These are phyloP conservation scores for Claviceps spartinae DNA, from an alignment of 2,329 filamentous ascomycete species.

Conservation along the genomic window DNA sequence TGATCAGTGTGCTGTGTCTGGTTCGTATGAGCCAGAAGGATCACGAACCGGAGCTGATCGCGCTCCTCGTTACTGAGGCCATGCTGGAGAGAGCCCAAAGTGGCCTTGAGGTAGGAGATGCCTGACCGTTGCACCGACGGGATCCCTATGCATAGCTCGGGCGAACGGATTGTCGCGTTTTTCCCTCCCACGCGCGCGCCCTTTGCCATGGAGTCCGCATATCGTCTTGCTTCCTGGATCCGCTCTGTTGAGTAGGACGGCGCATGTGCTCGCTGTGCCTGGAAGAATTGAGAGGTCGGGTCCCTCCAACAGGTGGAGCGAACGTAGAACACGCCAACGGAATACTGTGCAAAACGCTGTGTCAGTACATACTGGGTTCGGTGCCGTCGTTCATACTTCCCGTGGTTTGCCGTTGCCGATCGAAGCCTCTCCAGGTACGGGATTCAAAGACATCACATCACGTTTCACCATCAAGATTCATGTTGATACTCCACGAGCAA, in stretches of 20 bases:
- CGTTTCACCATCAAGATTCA: too few relatives aligned
- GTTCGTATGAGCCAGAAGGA: constrained; percentile 5
- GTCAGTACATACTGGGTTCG: too few relatives aligned
- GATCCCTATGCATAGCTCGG: constrained; percentile 6
- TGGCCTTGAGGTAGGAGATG: constrained; percentile 6
- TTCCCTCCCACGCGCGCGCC: neutral
- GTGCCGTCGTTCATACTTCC: too few relatives aligned
- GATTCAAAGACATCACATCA: too few relatives aligned
- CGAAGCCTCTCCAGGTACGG: too few relatives aligned
- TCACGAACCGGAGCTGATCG: constrained; percentile 1
- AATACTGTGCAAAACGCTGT: neutral
- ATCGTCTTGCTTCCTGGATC: constrained; percentile 3
- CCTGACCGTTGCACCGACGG: constrained; percentile 4
- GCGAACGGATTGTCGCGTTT: neutral
- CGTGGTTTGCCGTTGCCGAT: too few relatives aligned
- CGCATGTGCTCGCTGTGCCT: neutral
- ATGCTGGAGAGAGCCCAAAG: constrained; percentile 5
- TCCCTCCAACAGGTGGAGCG: constrained; percentile 5
- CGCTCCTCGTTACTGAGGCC: constrained; percentile 3
- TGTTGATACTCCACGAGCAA: too few relatives aligned
- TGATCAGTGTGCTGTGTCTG: constrained; percentile 5
- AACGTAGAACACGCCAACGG: neutral
- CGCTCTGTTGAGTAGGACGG: constrained; percentile 4
- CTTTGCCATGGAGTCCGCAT: neutral
- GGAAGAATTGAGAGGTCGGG: constrained; percentile 7